Evolutionary conservation across 495 filamentous ascomycete species (phyloP).

Genomic region (Aspergillus bertholletiae): DNA sequence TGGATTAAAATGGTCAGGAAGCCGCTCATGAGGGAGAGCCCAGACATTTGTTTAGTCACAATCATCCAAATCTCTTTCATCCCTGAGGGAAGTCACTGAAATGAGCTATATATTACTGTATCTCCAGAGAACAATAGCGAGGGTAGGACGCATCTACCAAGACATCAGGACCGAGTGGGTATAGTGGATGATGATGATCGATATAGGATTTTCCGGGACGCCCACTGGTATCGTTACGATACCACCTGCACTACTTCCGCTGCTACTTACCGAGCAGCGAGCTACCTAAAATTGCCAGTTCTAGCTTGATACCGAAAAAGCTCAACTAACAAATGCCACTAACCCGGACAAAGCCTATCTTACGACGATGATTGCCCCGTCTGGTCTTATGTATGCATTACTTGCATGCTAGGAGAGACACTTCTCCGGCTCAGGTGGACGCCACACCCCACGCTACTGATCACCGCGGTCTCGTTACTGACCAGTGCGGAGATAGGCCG

Average conservation of each 20-base stretch:
- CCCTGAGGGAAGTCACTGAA: no score
- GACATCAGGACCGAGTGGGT: neutral
- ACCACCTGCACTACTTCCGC: neutral
- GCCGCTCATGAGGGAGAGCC: no score
- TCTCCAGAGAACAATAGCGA: neutral
- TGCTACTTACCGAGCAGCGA: no score
- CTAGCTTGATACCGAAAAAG: neutral
- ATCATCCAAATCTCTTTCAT: no score
- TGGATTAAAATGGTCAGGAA: no score
- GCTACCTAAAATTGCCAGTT: neutral
- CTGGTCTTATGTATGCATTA: conserved; percentile 15
- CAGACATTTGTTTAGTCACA: no score
- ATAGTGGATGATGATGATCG: neutral
- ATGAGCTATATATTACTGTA: no score
- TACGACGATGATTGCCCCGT: conserved; percentile 3
- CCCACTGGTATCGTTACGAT: neutral
- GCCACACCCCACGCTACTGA: conserved; percentile 22
- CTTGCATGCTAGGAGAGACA: conserved; percentile 22
- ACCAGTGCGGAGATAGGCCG: conserved; percentile 15
- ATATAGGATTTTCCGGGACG: neutral
- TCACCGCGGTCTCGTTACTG: neutral
- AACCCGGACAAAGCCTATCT: neutral
- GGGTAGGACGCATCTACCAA: neutral
- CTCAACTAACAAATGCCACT: neutral
- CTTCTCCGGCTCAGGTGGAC: conserved; percentile 24